Evolutionary conservation across 2,329 filamentous ascomycete genomes (phyloP), one percentile per base, ranked within the genome.

Genomic region (Neopestalotiopsis sp.): DNA sequence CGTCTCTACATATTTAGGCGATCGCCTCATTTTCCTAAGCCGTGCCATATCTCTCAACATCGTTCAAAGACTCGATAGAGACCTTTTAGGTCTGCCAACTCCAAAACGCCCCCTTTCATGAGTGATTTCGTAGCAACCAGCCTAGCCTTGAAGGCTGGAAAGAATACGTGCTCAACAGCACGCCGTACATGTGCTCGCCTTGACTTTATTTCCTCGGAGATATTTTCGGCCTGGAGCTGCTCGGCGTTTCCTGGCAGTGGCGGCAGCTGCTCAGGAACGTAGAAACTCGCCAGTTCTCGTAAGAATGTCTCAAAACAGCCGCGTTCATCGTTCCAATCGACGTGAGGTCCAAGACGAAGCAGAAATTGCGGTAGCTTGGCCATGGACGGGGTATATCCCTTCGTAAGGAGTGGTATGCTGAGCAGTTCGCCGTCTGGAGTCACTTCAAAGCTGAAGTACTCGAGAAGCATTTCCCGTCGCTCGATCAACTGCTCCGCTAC

Each of bases 31-130:
- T 30, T 63, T 14, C 17, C 6, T 7, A 10, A 30, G n/a, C 20
- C 34, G 12, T 34, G 10, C 7, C 14, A 66, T 6, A 67, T 53
- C 17, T 9, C 28, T 88, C 80, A 98, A 79, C 96, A 98, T 67
- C 96, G 85, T 82, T 99, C 96, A 85, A 99, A 99, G 2, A 98
- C 95, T 61, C 93, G 86, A 80, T 99, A 99, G 69, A 99, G 78
- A 0, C 95, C 94, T 80, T 97, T 98, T 69, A 98, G 80, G 81
- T 97, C 94, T 1, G 96, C 95, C 63, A 97, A 90, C 80, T 99
- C 95, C 61, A 97, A 83, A 12, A 97, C 89, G 9, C 85, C 88
- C 0, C 90, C 92, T 65, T 90, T 89, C 81, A 97, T 88, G 75
- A 98, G 81, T 5, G 87, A 86, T 72, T 88, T 91, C 9, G 96